Conservation (phyloP, 208 protist genomes). For the Herpetomonas tarakana region DNA sequence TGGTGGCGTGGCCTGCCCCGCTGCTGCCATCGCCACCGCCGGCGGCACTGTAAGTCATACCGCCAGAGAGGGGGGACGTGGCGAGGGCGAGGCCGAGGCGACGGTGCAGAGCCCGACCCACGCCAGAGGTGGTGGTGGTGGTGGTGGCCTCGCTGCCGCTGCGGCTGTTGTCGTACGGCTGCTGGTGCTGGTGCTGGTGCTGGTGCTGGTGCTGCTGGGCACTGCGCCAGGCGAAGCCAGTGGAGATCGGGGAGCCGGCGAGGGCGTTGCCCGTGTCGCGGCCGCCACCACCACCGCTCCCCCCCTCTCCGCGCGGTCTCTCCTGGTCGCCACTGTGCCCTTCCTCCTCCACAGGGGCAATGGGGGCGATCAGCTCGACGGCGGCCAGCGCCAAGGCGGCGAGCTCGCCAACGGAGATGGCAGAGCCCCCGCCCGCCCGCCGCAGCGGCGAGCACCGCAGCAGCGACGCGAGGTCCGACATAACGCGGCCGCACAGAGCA, state of each 20-base stretch:
- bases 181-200: no score
- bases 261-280: not conserved
- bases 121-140: no score
- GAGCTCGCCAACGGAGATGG: slow-evolving; percentile 52
- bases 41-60: not conserved
- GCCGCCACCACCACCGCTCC: not conserved
- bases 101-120: no score
- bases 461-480: slow-evolving; percentile 61
- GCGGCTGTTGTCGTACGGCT: no score
- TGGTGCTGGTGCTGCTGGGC: no score
- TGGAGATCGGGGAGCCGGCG: slow-evolving; percentile 17
- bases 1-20: not conserved
- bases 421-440: slow-evolving; percentile 12
- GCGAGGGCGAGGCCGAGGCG: not conserved
- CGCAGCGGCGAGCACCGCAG: slow-evolving; percentile 70
- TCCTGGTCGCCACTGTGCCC: no score
- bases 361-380: slow-evolving; percentile 54
- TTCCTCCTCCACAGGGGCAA: slow-evolving; percentile 17
- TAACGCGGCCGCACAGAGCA: slow-evolving; percentile 66
- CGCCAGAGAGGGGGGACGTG: not conserved
- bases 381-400: slow-evolving; percentile 62
- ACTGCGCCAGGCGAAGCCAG: slow-evolving; percentile 1
- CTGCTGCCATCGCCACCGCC: not conserved
- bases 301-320: no score
- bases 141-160: no score